Evolutionary conservation across 257 asterid genomes (phyloP).

Genomic region (Fraxinus pennsylvanica): DNA sequence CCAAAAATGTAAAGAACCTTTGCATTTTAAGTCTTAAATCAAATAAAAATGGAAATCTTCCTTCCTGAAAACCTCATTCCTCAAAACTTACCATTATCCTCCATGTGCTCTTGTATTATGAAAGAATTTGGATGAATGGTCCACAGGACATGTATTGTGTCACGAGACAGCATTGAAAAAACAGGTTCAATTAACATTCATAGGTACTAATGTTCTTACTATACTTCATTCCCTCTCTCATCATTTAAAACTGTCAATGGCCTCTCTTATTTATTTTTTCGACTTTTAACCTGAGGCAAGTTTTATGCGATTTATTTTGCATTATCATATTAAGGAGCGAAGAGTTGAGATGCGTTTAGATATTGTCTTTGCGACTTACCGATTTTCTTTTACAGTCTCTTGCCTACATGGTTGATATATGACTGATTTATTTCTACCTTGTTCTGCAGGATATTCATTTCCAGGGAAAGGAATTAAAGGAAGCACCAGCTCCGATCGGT

Average conservation of each 20-base stretch:
- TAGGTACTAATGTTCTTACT: too few species aligned
- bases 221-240: too few species aligned
- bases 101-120: background rate
- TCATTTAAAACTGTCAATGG: too few species aligned
- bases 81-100: background rate
- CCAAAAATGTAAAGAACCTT: background rate
- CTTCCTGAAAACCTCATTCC: background rate
- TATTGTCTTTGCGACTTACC: background rate
- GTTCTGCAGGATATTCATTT: constrained; percentile 75
- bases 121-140: background rate
- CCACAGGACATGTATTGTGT: background rate
- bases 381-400: background rate
- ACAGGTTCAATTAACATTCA: too few species aligned
- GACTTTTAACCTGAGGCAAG: background rate
- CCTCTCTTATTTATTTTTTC: too few species aligned
- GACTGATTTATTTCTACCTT: background rate
- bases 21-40: background rate
- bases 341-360: background rate
- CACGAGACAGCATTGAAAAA: too few species aligned
- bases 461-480: constrained; percentile 79
- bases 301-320: background rate
- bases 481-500: constrained; percentile 79
- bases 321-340: too few species aligned
- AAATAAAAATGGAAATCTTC: background rate
- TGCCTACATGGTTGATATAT: background rate